These are phyloP conservation scores for Ogataea naganishii DNA, from an alignment of 805 yeast species.

Conservation along the genomic window DNA sequence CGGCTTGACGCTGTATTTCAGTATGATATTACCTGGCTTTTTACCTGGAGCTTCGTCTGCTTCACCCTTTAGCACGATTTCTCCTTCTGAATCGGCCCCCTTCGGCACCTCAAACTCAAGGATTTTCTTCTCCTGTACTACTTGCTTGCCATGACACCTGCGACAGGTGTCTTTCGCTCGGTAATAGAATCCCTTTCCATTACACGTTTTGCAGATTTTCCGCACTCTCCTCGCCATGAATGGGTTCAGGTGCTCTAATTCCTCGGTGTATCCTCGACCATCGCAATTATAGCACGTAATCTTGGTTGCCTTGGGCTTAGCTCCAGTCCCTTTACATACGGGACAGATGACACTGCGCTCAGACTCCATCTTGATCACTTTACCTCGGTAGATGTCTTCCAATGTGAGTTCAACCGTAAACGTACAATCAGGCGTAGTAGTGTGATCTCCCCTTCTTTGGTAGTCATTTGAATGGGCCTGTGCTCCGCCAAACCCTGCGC, in stretches of 20 bases:
- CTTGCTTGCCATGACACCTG: slow-evolving; percentile 59
- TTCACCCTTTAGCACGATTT: slow-evolving; percentile 52
- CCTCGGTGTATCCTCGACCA: slow-evolving; percentile 60
- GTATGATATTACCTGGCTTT: slow-evolving; percentile 67
- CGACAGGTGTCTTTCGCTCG: slow-evolving; percentile 69
- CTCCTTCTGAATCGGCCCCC: slow-evolving; percentile 60
- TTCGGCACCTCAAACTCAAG: slow-evolving; percentile 69
- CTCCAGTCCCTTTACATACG: slow-evolving; percentile 71
- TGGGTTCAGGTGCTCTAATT: slow-evolving; percentile 58
- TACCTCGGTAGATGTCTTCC: slow-evolving; percentile 75
- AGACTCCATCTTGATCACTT: slow-evolving; percentile 63
- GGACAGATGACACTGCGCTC: slow-evolving; percentile 68
- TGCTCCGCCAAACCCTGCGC: slow-evolving; percentile 8
- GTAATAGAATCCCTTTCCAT: slow-evolving; percentile 57
- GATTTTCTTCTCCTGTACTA: slow-evolving; percentile 56
- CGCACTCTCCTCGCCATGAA: slow-evolving; percentile 63
- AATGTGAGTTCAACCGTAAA: slow-evolving; percentile 56
- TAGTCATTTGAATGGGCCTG: slow-evolving; percentile 11
- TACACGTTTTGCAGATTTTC: slow-evolving; percentile 58
- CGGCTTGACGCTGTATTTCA: slow-evolving; percentile 43
- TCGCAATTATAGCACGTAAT: slow-evolving; percentile 57
- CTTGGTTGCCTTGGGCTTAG: slow-evolving; percentile 47
- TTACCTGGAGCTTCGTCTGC: slow-evolving; percentile 75
- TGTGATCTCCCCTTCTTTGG: slow-evolving; percentile 36
- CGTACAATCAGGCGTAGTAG: too few relatives aligned